Evolutionary conservation across 768 basidiomycete species (phyloP), one percentile per base, ranked within the genome.

Genomic region (Pleurotus pulmonarius): DNA sequence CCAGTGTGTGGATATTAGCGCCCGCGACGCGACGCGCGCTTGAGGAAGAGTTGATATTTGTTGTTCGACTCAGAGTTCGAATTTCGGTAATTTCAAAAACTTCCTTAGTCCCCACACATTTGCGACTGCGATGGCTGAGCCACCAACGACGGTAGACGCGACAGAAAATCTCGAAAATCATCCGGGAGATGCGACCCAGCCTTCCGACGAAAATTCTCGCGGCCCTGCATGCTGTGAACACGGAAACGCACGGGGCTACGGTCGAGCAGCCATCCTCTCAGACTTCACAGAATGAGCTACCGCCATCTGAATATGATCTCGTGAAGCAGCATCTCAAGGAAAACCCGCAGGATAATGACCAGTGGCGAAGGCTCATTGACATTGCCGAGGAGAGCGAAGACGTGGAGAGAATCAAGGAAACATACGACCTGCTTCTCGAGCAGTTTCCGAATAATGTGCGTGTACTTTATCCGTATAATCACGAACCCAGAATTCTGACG

Each of bases 401-500:
- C 65, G 80, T 93, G 61, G 82, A 87, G 51, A 86, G 85, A 68
- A 87, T 95, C 61, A 84, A 91, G 59, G 80, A 83, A 45, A 84
- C 89, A 13, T 98, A 92, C 69, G 89, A 93, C 64, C 86, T 81
- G 41, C 75, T 98, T 60, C 79, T 96, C 56, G 83, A 86, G 65
- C 85, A 85, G 51, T 96, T 91, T 69, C 95, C 96, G 16, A 96
- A 96, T 70, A 93, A 90, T 63, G 94, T 98, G 74, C 78, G 90
- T 83, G 45, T 48, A 43, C 57, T 58, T 59, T 58, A 57, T 41
- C n/a, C 46, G 55, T 55, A 38, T 58, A 9, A 7, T 29, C 18
- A 43, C 11, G 9, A 39, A n/a, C 8, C 16, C 37, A 11, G 29
- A 4, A 18, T 20, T 7, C 29, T 18, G 12, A 25, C 39, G 25